phyloP scores from a whole-genome alignment of 2,329 filamentous ascomycete species.

The Fusarium incarnatum region DNA sequence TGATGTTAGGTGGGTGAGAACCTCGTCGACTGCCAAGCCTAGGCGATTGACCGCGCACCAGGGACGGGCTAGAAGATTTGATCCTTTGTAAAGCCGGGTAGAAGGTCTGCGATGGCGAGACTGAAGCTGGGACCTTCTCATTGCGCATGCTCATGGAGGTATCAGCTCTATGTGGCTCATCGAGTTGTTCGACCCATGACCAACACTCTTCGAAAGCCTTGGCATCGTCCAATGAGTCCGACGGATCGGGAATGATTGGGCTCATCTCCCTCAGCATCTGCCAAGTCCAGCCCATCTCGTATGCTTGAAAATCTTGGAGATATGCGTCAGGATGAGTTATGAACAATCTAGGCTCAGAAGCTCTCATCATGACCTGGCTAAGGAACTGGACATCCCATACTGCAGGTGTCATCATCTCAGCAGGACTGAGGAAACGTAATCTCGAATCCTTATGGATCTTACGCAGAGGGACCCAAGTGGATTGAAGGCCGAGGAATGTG shows the following conservation, averaged over 20 bases:
- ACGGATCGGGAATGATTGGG: conserved; percentile 63
- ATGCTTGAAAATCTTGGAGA: conserved; percentile 69
- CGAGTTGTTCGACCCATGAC: conserved; percentile 73
- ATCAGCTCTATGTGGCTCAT: conserved; percentile 63
- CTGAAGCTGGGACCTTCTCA: conserved; percentile 55
- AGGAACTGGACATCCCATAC: conserved; percentile 80
- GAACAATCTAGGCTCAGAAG: conserved; percentile 75
- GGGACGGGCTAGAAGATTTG: conserved; percentile 48
- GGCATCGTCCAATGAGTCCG: conserved; percentile 50
- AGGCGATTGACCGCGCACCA: conserved; percentile 57
- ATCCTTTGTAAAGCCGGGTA: conserved; percentile 42
- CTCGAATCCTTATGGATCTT: conserved; percentile 80
- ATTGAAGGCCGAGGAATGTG: conserved; percentile 70
- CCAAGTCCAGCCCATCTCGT: conserved; percentile 75
- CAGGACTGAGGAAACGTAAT: conserved; percentile 75
- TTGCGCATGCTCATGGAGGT: conserved; percentile 58
- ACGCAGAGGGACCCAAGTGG: conserved; percentile 79
- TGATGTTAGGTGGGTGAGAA: conserved; percentile 61
- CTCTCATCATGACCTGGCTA: conserved; percentile 78
- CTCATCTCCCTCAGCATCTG: conserved; percentile 73
- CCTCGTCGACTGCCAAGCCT: conserved; percentile 54
- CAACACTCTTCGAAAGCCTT: conserved; percentile 70
- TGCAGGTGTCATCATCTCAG: conserved; percentile 79
- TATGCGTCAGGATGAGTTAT: conserved; percentile 82
- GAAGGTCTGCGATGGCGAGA: conserved; percentile 55